phyloP scores from a whole-genome alignment of 345 rosid species.

The Anastatica hierochuntica region DNA sequence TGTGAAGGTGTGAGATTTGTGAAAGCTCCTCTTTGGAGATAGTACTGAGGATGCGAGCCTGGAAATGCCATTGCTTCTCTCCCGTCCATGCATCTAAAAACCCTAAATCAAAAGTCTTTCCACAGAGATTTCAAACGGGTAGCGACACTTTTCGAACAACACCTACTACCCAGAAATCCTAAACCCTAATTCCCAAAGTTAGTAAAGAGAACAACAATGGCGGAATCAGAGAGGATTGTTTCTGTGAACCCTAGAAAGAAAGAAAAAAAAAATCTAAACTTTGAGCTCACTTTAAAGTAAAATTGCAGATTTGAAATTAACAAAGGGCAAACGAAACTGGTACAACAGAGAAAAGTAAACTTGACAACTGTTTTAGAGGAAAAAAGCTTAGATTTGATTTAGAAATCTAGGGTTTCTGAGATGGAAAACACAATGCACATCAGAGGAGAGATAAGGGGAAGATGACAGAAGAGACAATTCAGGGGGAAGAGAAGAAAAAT shows the following conservation, averaged over 20 bases:
- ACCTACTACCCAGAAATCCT: neutral
- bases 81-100: conserved; percentile 91
- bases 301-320: too few relatives aligned
- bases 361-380: too few relatives aligned
- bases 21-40: conserved; percentile 61
- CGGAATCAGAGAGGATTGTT: conserved; percentile 18
- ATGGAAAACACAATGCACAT: conserved; percentile 24
- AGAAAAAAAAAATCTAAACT: neutral
- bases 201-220: conserved; percentile 19
- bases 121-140: too few relatives aligned
- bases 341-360: too few relatives aligned
- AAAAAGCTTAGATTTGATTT: conserved; percentile 51
- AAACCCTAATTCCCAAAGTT: conserved; percentile 19
- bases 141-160: too few relatives aligned
- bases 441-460: conserved; percentile 7
- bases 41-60: conserved; percentile 66
- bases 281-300: too few relatives aligned
- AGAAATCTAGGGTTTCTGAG: conserved; percentile 41
- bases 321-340: too few relatives aligned
- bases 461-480: conserved; percentile 24
- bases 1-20: conserved; percentile 38
- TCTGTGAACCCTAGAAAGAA: conserved; percentile 13
- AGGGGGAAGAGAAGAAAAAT: too few relatives aligned
- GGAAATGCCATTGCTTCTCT: conserved; percentile 88
- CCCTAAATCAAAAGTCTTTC: too few relatives aligned